Conservation (phyloP, 2,329 filamentous ascomycete genomes). For the Talaromyces sp. region DNA sequence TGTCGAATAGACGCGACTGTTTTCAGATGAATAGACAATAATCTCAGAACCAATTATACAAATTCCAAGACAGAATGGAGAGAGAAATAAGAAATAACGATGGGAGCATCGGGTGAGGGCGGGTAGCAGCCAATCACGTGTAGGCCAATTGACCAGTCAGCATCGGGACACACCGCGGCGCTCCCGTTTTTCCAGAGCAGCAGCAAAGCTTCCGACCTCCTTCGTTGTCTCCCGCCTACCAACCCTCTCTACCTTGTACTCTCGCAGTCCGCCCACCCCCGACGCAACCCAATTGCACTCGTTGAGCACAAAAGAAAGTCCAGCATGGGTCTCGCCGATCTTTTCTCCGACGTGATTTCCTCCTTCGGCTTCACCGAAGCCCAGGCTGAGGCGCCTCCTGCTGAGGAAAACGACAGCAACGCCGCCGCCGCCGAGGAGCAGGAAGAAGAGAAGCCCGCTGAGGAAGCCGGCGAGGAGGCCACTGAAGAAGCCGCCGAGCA, state of each 20-base stretch:
- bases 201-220: conserved; percentile 25
- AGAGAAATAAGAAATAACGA: background rate
- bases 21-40: background rate
- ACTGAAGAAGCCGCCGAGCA: conserved; percentile 26
- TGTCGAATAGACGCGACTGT: background rate
- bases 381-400: conserved; percentile 55
- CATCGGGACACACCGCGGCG: conserved; percentile 24
- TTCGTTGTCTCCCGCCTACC: conserved; percentile 19
- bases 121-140: conserved; percentile 34
- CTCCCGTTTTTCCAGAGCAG: conserved; percentile 38
- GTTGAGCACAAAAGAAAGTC: conserved; percentile 24
- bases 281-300: conserved; percentile 22
- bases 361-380: conserved; percentile 58
- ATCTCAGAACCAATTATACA: too few relatives aligned
- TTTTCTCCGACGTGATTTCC: conserved; percentile 60
- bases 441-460: conserved; percentile 25
- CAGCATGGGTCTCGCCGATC: conserved; percentile 60
- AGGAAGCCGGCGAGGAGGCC: conserved; percentile 19
- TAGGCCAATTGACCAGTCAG: conserved; percentile 30
- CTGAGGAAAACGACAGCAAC: conserved; percentile 46
- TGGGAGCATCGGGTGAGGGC: conserved; percentile 11
- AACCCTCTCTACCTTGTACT: conserved; percentile 13
- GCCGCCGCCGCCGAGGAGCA: conserved; percentile 38
- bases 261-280: conserved; percentile 10
- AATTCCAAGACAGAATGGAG: background rate